Evolutionary conservation across 371 early-diverging fungal species (phyloP).

Genomic region (Smittium mucronatum): DNA sequence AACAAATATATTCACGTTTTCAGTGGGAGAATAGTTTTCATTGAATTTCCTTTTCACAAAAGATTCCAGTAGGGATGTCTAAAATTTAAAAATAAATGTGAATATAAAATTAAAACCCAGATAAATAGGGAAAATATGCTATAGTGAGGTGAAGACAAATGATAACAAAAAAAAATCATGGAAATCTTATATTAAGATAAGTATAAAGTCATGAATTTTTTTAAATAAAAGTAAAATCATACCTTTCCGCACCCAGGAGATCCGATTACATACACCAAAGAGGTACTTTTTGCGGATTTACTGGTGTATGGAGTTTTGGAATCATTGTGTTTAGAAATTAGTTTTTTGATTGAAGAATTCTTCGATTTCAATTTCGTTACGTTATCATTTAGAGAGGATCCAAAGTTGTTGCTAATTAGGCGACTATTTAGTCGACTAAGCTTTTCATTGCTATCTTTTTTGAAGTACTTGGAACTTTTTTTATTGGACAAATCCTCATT

Average conservation of each 20-base stretch:
- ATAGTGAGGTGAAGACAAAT: too few species aligned
- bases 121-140: too few species aligned
- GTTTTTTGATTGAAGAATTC: neutral
- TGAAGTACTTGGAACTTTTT: neutral
- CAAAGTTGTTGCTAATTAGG: neutral
- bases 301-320: neutral
- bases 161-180: too few species aligned
- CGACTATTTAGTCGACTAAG: neutral
- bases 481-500: neutral
- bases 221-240: too few species aligned
- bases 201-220: too few species aligned
- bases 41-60: constrained; percentile 71
- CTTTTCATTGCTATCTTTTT: neutral
- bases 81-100: too few species aligned
- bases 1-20: constrained; percentile 63
- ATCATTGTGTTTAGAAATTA: neutral
- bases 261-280: constrained; percentile 66
- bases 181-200: too few species aligned
- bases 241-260: constrained; percentile 88
- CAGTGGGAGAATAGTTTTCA: constrained; percentile 59
- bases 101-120: too few species aligned
- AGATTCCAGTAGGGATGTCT: constrained; percentile 67
- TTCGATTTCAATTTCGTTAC: too few species aligned
- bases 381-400: neutral
- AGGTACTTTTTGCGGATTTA: neutral